Base-by-base conservation (phyloP, 495 filamentous ascomycete genomes). In the Penicillium waksmanii region DNA sequence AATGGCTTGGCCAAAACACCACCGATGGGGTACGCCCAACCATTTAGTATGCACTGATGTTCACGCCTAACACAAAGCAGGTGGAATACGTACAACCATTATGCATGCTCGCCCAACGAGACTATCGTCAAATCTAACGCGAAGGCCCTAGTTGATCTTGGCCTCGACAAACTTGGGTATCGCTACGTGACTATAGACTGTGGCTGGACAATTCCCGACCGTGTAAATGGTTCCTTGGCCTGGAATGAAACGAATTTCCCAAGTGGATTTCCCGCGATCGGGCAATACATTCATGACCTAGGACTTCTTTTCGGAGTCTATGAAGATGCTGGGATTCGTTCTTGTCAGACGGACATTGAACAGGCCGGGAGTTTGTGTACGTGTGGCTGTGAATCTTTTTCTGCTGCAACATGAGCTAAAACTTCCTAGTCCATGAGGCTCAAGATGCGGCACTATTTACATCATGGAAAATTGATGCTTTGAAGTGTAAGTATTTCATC, bases 21-120 rank as follows among this genome's bases (percentile, higher is more conserved):
- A 35, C 73, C 66, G 9, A 76, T 74, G 73, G 73, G 71, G 71
- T 75, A 62, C 7, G 42, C n/a, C 42, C 42, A 19, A 44, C n/a
- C 6, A 44, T 36, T 0, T n/a, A n/a, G n/a, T 17, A 5, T 44
- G 0, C 42, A 7, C 42, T 17, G 5, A 17, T 17, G 8, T n/a
- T 17, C 42, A 19, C 9, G 42, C 17, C 42, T 44, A 44, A 44
- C 42, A n/a, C 15, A 2, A 17, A 34, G 38, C 47, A 76, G 82
- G 36, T 85, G 83, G 84, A 85, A 82, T 55, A 77, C 78, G 2
- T 85, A 85, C 49, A 85, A 85, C 56, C 68, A 79, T 51, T 85
- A 85, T 66, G 70, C 64, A 25, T 85, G 83, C 63, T 64, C 62
- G 15, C 80, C 77, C 0, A 81, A 71, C 46, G 80, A 84, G 53